Evolutionary conservation across 805 yeast genomes (phyloP), one percentile per base, ranked within the genome.

Genomic region (Kazachstania martiniae): DNA sequence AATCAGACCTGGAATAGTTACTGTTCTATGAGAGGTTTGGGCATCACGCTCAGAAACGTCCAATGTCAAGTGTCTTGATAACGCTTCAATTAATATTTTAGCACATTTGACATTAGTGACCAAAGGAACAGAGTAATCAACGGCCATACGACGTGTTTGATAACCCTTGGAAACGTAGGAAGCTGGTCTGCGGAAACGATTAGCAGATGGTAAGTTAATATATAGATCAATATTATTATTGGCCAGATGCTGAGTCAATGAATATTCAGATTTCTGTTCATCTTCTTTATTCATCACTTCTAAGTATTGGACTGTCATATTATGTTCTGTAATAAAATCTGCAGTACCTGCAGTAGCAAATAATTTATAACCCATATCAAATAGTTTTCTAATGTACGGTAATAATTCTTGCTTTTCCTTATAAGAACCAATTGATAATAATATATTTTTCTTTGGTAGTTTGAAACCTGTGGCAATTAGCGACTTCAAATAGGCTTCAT

Each of bases 331-430:
- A 51, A 91, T 77, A 66, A 91, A 91, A 62, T 91, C 98, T 43
- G 97, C 95, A 44, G 99, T 91, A 68, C 99, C 99, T 18, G 97
- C 85, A 43, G 99, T 91, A 27, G 97, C 99, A 63, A 86, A 93
- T 50, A 91, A 66, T 51, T 79, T 78, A 71, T 68, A 91, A 37
- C 95, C 97, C 59, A 84, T 62, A 56, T 82, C 83, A 59, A 76
- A 66, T 39, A 91, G 67, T 56, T 76, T 81, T 60, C 69, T 68
- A 45, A 91, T 85, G 18, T 89, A 72, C 33, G 99, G 97, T 43
- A 91, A 63, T 50, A 91, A 68, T 62, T 91, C 99, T 49, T 72
- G 77, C 67, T 91, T 91, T 65, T 91, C 99, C 64, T 89, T 89
- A 70, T 63, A 93, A 7, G 97, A 89, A 63, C 99, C 99, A 58